These are phyloP conservation scores for Saturnispora besseyi DNA, from an alignment of 805 yeast species.

Conservation along the genomic window DNA sequence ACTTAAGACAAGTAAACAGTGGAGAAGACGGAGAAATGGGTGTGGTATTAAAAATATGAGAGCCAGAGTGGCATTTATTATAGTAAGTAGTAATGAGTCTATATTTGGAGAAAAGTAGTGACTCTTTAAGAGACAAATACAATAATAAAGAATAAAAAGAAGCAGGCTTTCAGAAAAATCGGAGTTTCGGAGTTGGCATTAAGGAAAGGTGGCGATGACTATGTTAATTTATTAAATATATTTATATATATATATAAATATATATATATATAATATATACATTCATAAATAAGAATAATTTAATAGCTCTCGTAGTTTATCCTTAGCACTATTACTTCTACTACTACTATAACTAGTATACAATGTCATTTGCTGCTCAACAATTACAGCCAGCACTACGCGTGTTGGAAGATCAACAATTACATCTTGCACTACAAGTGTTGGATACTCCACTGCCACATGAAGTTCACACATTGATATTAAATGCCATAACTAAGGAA, in stretches of 20 bases:
- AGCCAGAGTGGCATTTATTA: no score
- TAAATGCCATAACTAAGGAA: not conserved
- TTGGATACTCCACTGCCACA: not conserved
- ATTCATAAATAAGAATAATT: no score
- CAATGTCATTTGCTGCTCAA: not conserved
- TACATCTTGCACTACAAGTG: not conserved
- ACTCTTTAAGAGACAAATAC: not conserved
- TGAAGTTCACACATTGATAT: not conserved
- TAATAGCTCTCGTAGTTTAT: no score
- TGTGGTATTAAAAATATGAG: no score
- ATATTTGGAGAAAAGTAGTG: no score
- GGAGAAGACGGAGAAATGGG: no score
- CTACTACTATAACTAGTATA: no score
- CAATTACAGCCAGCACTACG: not conserved
- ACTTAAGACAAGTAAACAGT: no score
- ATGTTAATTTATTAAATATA: not conserved
- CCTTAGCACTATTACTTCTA: no score
- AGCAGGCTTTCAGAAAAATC: not conserved
- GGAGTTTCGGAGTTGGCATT: constrained; percentile 5
- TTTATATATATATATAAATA: not conserved
- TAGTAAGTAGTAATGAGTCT: no score
- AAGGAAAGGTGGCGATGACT: not conserved
- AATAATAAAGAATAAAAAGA: not conserved
- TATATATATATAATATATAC: no score
- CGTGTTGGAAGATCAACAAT: not conserved